A percentile compares a stretch with the other conserved stretches of the same genome.
Evolutionary conservation across 140 eudicot species (phyloP).

Genomic region (Oenanthe javanica): DNA sequence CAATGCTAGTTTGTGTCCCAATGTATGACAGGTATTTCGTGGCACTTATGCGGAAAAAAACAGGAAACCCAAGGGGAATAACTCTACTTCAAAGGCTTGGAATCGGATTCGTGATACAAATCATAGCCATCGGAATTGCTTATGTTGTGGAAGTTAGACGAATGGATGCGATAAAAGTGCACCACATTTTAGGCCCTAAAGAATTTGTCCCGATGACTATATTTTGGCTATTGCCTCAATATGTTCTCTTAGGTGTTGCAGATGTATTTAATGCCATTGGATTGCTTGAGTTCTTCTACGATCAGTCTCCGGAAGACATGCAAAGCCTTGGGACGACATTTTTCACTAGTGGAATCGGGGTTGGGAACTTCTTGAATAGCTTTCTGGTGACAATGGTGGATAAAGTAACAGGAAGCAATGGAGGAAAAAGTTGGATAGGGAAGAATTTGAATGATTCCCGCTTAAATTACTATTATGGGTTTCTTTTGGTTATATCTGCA

Average conservation of each 20-base stretch:
- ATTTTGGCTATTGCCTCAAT: slow-evolving; percentile 71
- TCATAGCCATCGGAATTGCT: slow-evolving; percentile 64
- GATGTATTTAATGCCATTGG: slow-evolving; percentile 84
- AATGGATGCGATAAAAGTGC: slow-evolving; percentile 36
- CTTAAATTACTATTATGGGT: slow-evolving; percentile 74
- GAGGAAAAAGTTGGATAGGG: slow-evolving; percentile 81
- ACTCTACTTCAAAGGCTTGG: slow-evolving; percentile 76
- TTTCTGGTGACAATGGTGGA: slow-evolving; percentile 79
- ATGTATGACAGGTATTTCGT: slow-evolving; percentile 72
- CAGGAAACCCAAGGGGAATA: slow-evolving; percentile 86
- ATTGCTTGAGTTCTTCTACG: slow-evolving; percentile 81
- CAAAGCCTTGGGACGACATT: slow-evolving; percentile 91
- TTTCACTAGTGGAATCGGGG: slow-evolving; percentile 73
- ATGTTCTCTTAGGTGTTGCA: slow-evolving; percentile 62
- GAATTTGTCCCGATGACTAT: slow-evolving; percentile 66
- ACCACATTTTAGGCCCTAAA: slow-evolving; percentile 27
- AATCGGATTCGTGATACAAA: slow-evolving; percentile 61
- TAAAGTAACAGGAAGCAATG: slow-evolving; percentile 41
- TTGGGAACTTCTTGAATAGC: slow-evolving; percentile 81
- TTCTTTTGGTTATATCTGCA: slow-evolving; percentile 51
- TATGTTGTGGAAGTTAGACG: slow-evolving; percentile 53
- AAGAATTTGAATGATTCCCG: slow-evolving; percentile 77
- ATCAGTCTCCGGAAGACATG: slow-evolving; percentile 91
- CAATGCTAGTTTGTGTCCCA: slow-evolving; percentile 64
- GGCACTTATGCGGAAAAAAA: slow-evolving; percentile 55